phyloP scores from a whole-genome alignment of 2,329 filamentous ascomycete species.

The Exophiala aquamarina region DNA sequence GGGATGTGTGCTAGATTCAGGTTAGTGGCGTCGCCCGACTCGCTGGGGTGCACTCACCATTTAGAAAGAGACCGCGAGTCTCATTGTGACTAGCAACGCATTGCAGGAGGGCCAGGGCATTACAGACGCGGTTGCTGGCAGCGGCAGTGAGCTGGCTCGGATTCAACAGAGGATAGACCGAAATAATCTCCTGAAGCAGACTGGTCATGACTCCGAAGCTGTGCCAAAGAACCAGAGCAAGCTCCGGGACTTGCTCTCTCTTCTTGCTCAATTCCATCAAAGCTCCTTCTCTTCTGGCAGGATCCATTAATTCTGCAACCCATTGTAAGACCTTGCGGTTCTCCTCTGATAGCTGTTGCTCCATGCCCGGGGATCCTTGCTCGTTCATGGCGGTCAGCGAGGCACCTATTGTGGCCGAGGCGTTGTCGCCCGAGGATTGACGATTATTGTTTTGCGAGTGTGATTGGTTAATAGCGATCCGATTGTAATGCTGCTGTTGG shows the following conservation, averaged over 20 bases:
- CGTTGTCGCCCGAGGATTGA: conserved; percentile 22
- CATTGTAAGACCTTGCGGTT: conserved; percentile 90
- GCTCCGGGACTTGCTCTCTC: conserved; percentile 93
- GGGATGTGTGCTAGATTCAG: conserved; percentile 78
- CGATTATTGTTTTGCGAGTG: conserved; percentile 15
- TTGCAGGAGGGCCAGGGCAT: conserved; percentile 90
- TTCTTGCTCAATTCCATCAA: conserved; percentile 97
- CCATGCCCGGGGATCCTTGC: conserved; percentile 44
- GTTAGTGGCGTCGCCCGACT: not conserved
- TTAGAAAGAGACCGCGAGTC: conserved; percentile 88
- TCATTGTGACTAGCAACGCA: conserved; percentile 98
- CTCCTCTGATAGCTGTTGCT: conserved; percentile 76
- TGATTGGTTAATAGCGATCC: conserved; percentile 62
- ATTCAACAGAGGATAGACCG: conserved; percentile 94
- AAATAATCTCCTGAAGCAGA: conserved; percentile 96
- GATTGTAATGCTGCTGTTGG: conserved; percentile 64
- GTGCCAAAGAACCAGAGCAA: conserved; percentile 96
- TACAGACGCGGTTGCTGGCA: conserved; percentile 96
- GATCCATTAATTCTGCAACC: conserved; percentile 87
- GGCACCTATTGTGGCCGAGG: conserved; percentile 15
- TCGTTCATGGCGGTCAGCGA: conserved; percentile 25
- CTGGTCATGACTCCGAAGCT: conserved; percentile 99
- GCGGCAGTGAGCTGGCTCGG: conserved; percentile 95
- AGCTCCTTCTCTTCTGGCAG: conserved; percentile 82
- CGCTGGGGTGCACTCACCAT: conserved; percentile 59